phyloP scores from a whole-genome alignment of 2,329 filamentous ascomycete genomes.

The Sordariomycetes sp. region DNA sequence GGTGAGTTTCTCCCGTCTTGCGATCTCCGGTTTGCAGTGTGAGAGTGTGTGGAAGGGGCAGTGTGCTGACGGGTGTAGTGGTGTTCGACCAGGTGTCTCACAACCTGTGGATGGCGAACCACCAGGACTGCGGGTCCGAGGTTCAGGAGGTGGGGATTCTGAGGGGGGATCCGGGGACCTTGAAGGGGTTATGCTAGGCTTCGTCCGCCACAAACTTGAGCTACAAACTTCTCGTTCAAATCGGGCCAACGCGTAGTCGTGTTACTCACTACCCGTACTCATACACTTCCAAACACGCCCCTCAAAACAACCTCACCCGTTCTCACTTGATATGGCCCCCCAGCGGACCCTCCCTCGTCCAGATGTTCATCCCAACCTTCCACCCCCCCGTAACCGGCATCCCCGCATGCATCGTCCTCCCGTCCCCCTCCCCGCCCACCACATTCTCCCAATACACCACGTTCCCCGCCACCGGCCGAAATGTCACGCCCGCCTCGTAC shows the following conservation, averaged over 20 bases:
- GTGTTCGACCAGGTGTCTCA: conserved; percentile 26
- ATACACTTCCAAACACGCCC: neutral
- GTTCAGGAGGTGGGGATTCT: conserved; percentile 20
- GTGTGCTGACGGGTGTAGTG: conserved; percentile 14
- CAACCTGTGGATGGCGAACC: conserved; percentile 25
- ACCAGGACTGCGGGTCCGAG: conserved; percentile 23
- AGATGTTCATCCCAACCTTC: conserved; percentile 42
- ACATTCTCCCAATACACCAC: conserved; percentile 39
- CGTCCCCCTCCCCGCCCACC: conserved; percentile 25
- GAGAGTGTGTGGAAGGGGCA: neutral
- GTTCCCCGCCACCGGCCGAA: conserved; percentile 33
- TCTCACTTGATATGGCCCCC: neutral
- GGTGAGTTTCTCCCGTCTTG: conserved; percentile 13
- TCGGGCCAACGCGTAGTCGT: no score
- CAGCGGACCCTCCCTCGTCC: conserved; percentile 32
- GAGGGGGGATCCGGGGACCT: conserved; percentile 13
- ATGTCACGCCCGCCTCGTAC: conserved; percentile 35
- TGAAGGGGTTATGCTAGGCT: conserved; percentile 1
- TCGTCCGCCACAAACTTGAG: no score
- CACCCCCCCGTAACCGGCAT: conserved; percentile 31
- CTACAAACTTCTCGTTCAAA: no score
- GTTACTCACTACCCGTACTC: neutral
- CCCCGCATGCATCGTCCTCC: conserved; percentile 33
- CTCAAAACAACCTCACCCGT: neutral
- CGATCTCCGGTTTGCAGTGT: neutral